Percentiles rank a stretch among this genome's conserved stretches.
These are phyloP conservation scores for Cyclotella cryptica DNA, from an alignment of 108 stramenopile species.

Conservation along the genomic window DNA sequence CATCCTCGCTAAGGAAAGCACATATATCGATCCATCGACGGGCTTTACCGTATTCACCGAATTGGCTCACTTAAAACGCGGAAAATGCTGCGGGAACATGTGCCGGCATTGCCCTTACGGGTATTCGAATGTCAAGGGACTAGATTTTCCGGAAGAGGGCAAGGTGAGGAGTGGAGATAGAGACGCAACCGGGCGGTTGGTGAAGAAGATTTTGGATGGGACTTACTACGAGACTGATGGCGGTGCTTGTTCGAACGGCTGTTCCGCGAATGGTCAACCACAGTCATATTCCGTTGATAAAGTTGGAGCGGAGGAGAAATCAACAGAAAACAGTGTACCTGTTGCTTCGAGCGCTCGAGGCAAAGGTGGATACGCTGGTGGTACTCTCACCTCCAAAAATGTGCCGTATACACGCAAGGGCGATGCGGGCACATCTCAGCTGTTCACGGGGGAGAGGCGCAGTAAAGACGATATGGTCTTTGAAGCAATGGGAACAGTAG, in stretches of 20 bases:
- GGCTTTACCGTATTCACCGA: conserved; percentile 92
- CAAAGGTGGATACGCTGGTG: conserved; percentile 63
- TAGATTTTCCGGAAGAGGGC: conserved; percentile 2
- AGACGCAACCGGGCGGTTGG: conserved; percentile 31
- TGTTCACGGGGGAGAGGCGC: conserved; percentile 83
- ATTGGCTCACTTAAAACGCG: conserved; percentile 80
- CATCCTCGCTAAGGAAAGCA: conserved; percentile 54
- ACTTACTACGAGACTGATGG: conserved; percentile 41
- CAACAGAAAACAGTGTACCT: too few species aligned
- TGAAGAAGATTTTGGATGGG: conserved; percentile 46
- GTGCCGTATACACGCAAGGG: conserved; percentile 87
- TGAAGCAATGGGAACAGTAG: conserved; percentile 87
- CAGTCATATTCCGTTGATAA: too few species aligned
- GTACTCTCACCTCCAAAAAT: conserved; percentile 72
- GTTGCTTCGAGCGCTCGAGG: conserved; percentile 8
- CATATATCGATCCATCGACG: conserved; percentile 90
- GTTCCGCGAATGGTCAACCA: background rate
- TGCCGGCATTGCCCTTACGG: conserved; percentile 96
- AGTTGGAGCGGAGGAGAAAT: background rate
- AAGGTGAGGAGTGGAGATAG: conserved; percentile 66
- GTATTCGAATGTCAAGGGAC: conserved; percentile 73
- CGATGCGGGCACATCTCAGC: conserved; percentile 72
- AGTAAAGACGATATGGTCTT: conserved; percentile 76
- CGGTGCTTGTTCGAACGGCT: background rate
- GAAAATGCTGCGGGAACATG: conserved; percentile 92